These are phyloP conservation scores for Arctostaphylos glauca DNA, from an alignment of 148 eudicot species.

Conservation along the genomic window DNA sequence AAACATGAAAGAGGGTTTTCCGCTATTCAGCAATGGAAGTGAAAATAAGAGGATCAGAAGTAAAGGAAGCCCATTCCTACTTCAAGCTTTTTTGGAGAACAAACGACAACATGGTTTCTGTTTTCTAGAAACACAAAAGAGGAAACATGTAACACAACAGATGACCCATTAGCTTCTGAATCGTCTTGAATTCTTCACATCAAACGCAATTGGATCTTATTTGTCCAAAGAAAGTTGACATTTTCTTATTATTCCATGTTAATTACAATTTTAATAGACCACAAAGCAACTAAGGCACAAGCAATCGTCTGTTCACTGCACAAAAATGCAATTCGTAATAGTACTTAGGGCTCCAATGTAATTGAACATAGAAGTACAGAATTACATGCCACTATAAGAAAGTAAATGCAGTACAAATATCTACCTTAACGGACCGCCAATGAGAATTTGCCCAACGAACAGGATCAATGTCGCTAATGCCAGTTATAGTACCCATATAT, in stretches of 20 bases:
- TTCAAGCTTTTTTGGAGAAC: neutral
- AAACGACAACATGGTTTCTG: neutral
- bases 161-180: neutral
- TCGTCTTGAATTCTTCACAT: neutral
- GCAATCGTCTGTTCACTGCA: neutral
- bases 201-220: neutral
- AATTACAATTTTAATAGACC: neutral
- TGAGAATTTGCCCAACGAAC: constrained; percentile 94
- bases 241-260: neutral
- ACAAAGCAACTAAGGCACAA: neutral
- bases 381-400: neutral
- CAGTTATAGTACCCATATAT: constrained; percentile 95
- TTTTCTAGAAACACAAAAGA: neutral
- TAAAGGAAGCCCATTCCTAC: neutral
- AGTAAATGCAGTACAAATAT: constrained; percentile 8
- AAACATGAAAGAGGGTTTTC: neutral
- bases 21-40: neutral
- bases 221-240: neutral
- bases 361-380: constrained; percentile 2
- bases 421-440: constrained; percentile 95
- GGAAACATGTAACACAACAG: neutral
- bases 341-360: neutral
- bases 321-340: neutral
- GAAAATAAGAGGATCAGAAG: neutral
- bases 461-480: constrained; percentile 78